Percentiles rank a stretch among this genome's conserved stretches.
phyloP scores from a whole-genome alignment of 257 asterid genomes.

The Solanum pinnatisectum region DNA sequence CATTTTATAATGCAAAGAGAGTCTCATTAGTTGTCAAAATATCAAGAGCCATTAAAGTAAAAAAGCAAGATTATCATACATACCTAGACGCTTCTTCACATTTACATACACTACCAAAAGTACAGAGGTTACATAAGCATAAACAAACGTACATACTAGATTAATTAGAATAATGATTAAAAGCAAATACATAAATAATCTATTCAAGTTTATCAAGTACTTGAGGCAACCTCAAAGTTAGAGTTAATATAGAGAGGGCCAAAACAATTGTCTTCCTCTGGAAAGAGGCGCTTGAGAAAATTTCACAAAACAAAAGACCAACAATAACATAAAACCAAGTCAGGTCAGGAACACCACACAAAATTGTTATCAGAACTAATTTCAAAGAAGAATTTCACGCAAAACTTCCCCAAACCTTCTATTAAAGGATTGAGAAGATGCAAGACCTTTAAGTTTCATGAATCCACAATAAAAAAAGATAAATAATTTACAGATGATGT shows the following conservation, averaged over 20 bases:
- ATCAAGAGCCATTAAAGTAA: too few relatives aligned
- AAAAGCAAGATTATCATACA: too few relatives aligned
- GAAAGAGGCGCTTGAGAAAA: neutral
- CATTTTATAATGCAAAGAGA: too few relatives aligned
- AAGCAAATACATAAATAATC: too few relatives aligned
- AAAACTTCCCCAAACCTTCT: neutral
- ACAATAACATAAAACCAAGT: neutral
- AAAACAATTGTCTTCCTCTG: constrained; percentile 66
- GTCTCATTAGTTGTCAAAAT: too few relatives aligned
- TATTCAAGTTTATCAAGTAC: too few relatives aligned
- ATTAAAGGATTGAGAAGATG: neutral
- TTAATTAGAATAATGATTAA: too few relatives aligned
- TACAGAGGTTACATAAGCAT: too few relatives aligned
- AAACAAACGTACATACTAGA: too few relatives aligned
- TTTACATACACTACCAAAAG: too few relatives aligned
- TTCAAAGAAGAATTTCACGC: neutral
- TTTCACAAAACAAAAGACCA: neutral
- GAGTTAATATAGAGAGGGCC: constrained; percentile 63
- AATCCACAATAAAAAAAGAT: neutral
- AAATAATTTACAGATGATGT: neutral
- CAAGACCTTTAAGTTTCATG: neutral
- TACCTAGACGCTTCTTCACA: too few relatives aligned
- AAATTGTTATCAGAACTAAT: neutral
- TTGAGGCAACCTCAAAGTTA: constrained; percentile 47
- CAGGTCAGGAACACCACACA: neutral